Evolutionary conservation across 2,329 filamentous ascomycete genomes (phyloP).

Genomic region (Verticillium longisporum): DNA sequence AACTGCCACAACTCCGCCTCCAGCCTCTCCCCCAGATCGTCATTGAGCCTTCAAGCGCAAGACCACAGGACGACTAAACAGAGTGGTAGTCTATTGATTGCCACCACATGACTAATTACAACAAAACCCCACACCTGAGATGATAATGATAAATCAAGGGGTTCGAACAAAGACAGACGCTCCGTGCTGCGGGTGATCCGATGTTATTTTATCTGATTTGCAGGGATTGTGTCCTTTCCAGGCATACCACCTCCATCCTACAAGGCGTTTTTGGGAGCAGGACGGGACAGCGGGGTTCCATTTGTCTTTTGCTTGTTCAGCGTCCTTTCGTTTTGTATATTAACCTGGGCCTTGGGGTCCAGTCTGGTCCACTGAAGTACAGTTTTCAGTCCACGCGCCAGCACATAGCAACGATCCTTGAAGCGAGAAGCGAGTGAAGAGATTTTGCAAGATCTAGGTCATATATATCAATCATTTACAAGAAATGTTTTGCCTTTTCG

Average conservation of each 20-base stretch:
- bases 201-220: not conserved
- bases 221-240: not conserved
- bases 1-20: slow-evolving; percentile 46
- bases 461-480: not conserved
- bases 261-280: not conserved
- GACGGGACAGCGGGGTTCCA: not conserved
- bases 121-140: not conserved
- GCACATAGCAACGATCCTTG: not conserved
- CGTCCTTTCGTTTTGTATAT: not conserved
- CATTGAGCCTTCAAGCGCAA: slow-evolving; percentile 42
- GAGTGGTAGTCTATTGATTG: not conserved
- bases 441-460: not conserved
- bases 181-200: not conserved
- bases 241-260: not conserved
- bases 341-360: not conserved
- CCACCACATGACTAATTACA: not conserved
- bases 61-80: slow-evolving; percentile 5
- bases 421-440: not conserved
- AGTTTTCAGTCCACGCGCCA: not conserved
- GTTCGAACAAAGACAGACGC: not conserved
- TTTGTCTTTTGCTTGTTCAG: not conserved
- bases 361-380: not conserved
- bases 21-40: slow-evolving; percentile 48
- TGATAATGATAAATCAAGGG: not conserved
- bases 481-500: not conserved